A percentile compares a stretch with the other conserved stretches of the same genome.
Evolutionary conservation across 345 rosid species (phyloP).

Genomic region (Passiflora organensis): DNA sequence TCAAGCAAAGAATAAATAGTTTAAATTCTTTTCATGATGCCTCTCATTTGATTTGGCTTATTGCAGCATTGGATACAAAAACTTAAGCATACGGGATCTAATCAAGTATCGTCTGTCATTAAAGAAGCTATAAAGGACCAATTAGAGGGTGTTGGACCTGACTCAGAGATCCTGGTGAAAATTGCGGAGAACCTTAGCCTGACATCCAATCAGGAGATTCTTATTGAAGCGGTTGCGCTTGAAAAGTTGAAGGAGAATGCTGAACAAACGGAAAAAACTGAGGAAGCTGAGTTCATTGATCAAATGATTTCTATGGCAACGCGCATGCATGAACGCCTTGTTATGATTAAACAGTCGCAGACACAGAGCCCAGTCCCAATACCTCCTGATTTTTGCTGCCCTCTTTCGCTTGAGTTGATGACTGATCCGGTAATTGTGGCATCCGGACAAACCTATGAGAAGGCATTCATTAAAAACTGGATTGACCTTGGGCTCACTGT

Average conservation of each 20-base stretch:
- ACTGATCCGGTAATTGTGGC: slow-evolving; percentile 94
- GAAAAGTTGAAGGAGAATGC: slow-evolving; percentile 94
- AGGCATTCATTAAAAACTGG: slow-evolving; percentile 85
- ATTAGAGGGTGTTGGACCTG: slow-evolving; percentile 49
- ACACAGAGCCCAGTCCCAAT: slow-evolving; percentile 70
- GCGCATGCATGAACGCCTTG: slow-evolving; percentile 72
- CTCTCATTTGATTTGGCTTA: slow-evolving; percentile 23
- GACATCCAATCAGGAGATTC: slow-evolving; percentile 83
- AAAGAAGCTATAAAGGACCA: slow-evolving; percentile 60
- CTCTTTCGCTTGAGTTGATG: slow-evolving; percentile 95
- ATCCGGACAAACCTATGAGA: slow-evolving; percentile 93
- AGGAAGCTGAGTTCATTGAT: slow-evolving; percentile 69
- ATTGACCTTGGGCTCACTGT: slow-evolving; percentile 86
- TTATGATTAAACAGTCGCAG: slow-evolving; percentile 67
- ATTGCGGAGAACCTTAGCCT: slow-evolving; percentile 65
- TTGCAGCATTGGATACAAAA: slow-evolving; percentile 68
- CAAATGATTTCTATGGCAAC: slow-evolving; percentile 61
- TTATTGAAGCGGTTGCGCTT: slow-evolving; percentile 89
- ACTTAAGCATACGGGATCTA: slow-evolving; percentile 53
- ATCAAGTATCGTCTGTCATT: slow-evolving; percentile 51
- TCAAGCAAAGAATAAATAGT: slow-evolving; percentile 2
- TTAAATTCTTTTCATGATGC: not conserved
- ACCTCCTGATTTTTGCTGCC: slow-evolving; percentile 95
- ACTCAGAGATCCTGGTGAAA: slow-evolving; percentile 60
- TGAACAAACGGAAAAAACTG: slow-evolving; percentile 73